Evolutionary conservation across 352 stramenopile species (phyloP), one percentile per base, ranked within the genome.

Genomic region (Globisporangium orthogonon): DNA sequence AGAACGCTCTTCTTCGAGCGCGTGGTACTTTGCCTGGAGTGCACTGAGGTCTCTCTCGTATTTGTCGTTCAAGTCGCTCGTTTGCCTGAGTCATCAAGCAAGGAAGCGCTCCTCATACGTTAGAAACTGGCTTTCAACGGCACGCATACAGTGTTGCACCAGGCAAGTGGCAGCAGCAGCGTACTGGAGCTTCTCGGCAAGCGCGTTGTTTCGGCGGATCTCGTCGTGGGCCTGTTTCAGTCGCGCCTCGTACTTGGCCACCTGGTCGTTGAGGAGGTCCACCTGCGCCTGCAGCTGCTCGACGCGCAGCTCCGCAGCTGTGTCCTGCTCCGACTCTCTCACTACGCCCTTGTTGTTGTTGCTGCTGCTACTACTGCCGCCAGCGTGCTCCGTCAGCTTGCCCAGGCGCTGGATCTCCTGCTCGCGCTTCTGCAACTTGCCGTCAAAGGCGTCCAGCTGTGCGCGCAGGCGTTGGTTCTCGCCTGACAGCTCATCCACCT

Each of bases 161-260:
- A 58, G 14, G n/a, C 10, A 48, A 23, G 15, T 29, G 1, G 28
- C 35, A n/a, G 31, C 31, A 9, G 54, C n/a, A 35, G 69, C 72
- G 35, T 58, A 85, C 76, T 70, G 66, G 14, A 94, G 55, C 35
- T 86, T 81, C 11, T 91, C 67, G 2, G 77, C 70, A 1, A 91
- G 58, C 15, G 39, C 50, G 13, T 58, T 69, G 48, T 75, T 75
- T 1, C 66, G 67, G 33, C 50, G 58, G 33, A 88, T 70, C 52
- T 88, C 70, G 28, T 88, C 66, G 29, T 73, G 76, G 1, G 78
- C 70, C 28, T 86, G 76, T 55, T 78, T 81, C 1, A 94, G 61
- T 39, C 78, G 75, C n/a, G 63, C 66, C 51, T 94, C 84, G 57
- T 94, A 91, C 63, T 88, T 91, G 29, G 73, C 78, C 28, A 91